Base-by-base conservation (phyloP, 441 rosid species). In the Lagerstroemia fauriei region DNA sequence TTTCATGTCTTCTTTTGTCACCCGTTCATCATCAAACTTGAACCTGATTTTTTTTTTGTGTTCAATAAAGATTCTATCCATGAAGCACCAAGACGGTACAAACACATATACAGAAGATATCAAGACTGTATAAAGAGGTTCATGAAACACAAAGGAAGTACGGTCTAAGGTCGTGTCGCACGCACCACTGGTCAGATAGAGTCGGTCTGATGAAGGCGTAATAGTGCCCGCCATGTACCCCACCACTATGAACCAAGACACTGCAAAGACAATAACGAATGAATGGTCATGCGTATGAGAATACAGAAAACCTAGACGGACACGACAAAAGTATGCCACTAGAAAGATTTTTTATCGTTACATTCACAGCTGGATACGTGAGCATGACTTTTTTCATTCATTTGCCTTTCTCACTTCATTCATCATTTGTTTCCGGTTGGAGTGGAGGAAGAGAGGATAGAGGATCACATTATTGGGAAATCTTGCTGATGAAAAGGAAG, bases 21-120 rank as follows among this genome's bases (percentile, higher is more conserved):
- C 99, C 63, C 99, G 91, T 85, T 96, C 98, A 89, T 96, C 99
- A 78, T 96, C 99, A 88, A 96, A 96, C 82, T 95, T 96, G 86
- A 88, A 95, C 99, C 99, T 96, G 72, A 53, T 4, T 14, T 53
- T 14, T 14, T 53, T 53, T 18, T 81, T 1, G 6, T 66, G 25
- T 61, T n/a, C 50, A 46, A 38, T 38, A 38, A 38, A 38, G 44
- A 38, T 38, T 38, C 44, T 38, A 38, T 38, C 44, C 44, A 38
- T 38, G 44, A 38, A 38, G 44, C 44, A 38, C 44, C 44, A 38
- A 38, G 44, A 38, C 6, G 44, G 44, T 38, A 38, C 44, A 38
- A 38, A 38, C 6, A 38, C 44, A 38, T 38, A 38, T 38, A 6
- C 44, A 38, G 44, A 38, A 38, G 44, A 38, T 38, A 38, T 38